These are phyloP conservation scores for Neodidymelliopsis sp. DNA, from an alignment of 2,329 filamentous ascomycete genomes.

Conservation along the genomic window DNA sequence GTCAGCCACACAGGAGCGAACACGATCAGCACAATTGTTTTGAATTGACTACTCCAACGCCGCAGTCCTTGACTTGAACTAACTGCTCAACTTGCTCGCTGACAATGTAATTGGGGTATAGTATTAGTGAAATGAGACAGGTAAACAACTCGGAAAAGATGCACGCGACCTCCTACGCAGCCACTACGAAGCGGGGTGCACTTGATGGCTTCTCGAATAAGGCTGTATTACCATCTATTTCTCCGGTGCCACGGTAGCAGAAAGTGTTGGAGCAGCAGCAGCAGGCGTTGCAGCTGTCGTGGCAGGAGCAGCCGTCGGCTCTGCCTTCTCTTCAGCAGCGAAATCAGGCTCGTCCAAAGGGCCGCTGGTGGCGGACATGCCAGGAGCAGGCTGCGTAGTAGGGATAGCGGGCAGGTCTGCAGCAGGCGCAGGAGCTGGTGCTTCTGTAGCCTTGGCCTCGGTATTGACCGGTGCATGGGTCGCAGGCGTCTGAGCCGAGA, in stretches of 20 bases:
- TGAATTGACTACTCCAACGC: constrained; percentile 8
- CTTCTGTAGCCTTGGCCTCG: constrained; percentile 28
- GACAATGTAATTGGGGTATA: constrained; percentile 41
- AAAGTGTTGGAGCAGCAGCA: constrained; percentile 22
- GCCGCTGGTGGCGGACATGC: constrained; percentile 51
- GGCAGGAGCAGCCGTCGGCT: constrained; percentile 23
- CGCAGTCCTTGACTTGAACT: neutral
- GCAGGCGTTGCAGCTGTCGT: constrained; percentile 18
- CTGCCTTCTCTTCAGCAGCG: constrained; percentile 29
- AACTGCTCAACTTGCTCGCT: constrained; percentile 22
- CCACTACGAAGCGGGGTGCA: too few species aligned
- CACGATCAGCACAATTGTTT: neutral
- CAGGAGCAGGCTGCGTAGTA: constrained; percentile 38
- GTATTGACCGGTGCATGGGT: constrained; percentile 24
- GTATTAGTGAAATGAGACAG: constrained; percentile 38
- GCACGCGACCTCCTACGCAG: neutral
- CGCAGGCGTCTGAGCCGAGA: constrained; percentile 31
- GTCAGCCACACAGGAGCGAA: too few species aligned
- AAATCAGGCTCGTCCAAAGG: constrained; percentile 47
- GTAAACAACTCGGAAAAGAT: constrained; percentile 5
- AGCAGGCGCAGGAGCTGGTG: constrained; percentile 17
- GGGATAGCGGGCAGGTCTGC: constrained; percentile 26
- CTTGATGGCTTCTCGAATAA: too few species aligned
- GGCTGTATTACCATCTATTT: neutral
- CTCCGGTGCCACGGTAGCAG: constrained; percentile 19